Conservation (phyloP, 495 filamentous ascomycete genomes). For the Trichoderma asperelloides region DNA sequence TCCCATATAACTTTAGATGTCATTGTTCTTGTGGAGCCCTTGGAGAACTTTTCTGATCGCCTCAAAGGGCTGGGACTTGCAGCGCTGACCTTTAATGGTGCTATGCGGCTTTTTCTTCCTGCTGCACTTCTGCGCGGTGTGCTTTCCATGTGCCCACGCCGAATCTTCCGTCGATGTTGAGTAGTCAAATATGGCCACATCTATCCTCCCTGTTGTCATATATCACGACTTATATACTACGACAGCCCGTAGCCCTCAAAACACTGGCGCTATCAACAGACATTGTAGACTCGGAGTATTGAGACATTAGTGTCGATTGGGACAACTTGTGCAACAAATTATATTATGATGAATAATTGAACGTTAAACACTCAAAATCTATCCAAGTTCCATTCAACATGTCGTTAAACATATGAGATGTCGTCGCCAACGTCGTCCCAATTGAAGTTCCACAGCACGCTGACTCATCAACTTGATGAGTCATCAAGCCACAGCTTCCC, state of each 20-base stretch:
- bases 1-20: neutral
- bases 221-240: neutral
- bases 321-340: neutral
- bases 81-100: neutral
- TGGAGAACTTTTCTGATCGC: neutral
- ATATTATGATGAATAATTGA: neutral
- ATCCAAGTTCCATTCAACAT: neutral
- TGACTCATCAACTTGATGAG: neutral
- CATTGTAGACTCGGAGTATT: neutral
- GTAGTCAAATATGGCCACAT: neutral
- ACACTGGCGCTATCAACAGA: neutral
- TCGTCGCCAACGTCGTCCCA: neutral
- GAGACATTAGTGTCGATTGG: neutral
- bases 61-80: too few relatives aligned
- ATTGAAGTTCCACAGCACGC: neutral
- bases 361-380: neutral
- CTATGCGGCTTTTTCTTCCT: neutral
- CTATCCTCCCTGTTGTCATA: neutral
- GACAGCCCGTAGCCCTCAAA: neutral
- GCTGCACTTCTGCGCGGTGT: neutral
- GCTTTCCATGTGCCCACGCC: neutral
- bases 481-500: neutral
- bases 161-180: neutral
- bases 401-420: neutral
- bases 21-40: neutral